phyloP scores from a whole-genome alignment of 2,329 filamentous ascomycete species.

The Juglanconis sp. region DNA sequence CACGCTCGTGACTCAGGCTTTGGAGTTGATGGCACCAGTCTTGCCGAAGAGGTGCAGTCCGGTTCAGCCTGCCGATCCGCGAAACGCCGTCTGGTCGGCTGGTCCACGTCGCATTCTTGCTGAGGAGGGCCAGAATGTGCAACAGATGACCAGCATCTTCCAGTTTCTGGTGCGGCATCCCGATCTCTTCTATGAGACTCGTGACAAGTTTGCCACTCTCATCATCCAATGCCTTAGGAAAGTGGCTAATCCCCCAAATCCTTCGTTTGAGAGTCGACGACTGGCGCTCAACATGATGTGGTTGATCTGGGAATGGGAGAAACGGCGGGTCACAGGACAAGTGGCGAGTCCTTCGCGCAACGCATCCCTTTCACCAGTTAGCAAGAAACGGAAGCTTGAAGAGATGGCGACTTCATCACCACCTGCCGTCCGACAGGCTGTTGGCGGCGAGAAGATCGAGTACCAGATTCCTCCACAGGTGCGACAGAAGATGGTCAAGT shows the following conservation, averaged over 20 bases:
- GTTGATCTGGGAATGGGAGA: conserved; percentile 90
- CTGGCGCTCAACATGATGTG: conserved; percentile 87
- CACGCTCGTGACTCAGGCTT: conserved; percentile 84
- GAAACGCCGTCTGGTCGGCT: conserved; percentile 81
- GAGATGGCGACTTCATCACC: conserved; percentile 53
- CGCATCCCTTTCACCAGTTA: conserved; percentile 65
- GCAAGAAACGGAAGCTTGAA: conserved; percentile 74
- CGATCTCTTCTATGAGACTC: conserved; percentile 88
- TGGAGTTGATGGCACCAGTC: conserved; percentile 93
- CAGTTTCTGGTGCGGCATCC: conserved; percentile 92
- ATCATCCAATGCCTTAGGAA: conserved; percentile 89
- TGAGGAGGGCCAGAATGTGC: conserved; percentile 91
- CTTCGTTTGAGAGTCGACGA: conserved; percentile 88
- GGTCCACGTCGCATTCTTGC: conserved; percentile 86
- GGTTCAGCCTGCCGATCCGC: conserved; percentile 54
- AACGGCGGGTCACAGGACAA: conserved; percentile 69
- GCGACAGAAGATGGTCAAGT: conserved; percentile 83
- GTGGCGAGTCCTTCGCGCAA: conserved; percentile 31
- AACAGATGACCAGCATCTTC: conserved; percentile 96
- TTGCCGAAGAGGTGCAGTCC: conserved; percentile 78
- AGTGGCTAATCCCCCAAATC: conserved; percentile 76
- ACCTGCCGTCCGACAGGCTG: conserved; percentile 45
- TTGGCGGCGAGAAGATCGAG: conserved; percentile 54
- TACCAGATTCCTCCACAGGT: conserved; percentile 66
- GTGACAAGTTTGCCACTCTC: conserved; percentile 84